Evolutionary conservation across 1,139 yeast genomes (phyloP).

Genomic region (Candida sp.): DNA sequence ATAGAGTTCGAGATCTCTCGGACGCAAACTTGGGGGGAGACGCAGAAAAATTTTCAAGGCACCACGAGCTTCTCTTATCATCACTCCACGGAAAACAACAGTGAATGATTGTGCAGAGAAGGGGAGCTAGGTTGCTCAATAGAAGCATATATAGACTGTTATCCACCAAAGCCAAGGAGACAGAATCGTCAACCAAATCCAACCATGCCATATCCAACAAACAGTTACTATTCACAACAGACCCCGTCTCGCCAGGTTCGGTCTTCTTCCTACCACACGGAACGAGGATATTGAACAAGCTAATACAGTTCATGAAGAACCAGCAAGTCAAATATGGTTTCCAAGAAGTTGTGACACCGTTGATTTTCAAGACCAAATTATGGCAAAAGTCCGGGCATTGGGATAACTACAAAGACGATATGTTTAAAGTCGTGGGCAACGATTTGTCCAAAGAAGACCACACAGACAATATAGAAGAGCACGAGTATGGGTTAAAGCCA

Average conservation of each 20-base stretch:
- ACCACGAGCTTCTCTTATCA: too few relatives aligned
- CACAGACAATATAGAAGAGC: conserved; percentile 26
- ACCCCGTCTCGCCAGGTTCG: conserved; percentile 85
- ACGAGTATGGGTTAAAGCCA: conserved; percentile 86
- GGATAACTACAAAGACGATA: conserved; percentile 93
- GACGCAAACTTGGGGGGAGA: neutral
- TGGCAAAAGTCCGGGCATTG: conserved; percentile 98
- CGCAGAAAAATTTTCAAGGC: conserved; percentile 12
- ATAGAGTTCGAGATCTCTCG: neutral
- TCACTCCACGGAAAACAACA: too few relatives aligned
- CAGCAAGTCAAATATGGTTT: conserved; percentile 87
- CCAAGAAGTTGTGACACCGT: conserved; percentile 92
- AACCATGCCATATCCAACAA: conserved; percentile 58
- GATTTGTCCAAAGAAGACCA: conserved; percentile 37
- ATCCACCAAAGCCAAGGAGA: conserved; percentile 8
- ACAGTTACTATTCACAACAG: conserved; percentile 79
- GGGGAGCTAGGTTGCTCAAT: neutral
- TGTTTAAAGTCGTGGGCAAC: conserved; percentile 78
- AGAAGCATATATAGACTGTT: neutral
- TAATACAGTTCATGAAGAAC: conserved; percentile 80
- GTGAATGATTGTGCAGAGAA: conserved; percentile 2
- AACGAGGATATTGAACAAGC: conserved; percentile 79
- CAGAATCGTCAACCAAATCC: conserved; percentile 36
- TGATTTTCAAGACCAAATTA: conserved; percentile 80
- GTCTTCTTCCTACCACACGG: conserved; percentile 93